Evolutionary conservation across 78 protist genomes (phyloP).

Genomic region (Guillardia theta): DNA sequence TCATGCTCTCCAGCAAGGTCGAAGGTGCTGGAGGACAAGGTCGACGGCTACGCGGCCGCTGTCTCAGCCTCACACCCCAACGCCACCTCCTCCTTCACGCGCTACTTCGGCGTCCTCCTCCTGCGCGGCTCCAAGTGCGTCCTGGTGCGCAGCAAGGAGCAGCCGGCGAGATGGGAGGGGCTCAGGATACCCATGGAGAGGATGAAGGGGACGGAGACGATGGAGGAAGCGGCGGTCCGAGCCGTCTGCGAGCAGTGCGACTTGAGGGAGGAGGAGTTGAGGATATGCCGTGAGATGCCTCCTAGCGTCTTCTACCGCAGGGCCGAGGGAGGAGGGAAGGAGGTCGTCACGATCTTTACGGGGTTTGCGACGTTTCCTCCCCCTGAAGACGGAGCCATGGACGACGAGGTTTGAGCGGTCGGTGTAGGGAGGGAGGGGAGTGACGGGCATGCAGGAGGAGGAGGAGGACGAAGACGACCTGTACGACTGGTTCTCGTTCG

Average conservation of each 20-base stretch:
- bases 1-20: too few relatives aligned
- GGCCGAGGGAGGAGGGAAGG: not conserved
- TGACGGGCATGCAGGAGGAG: not conserved
- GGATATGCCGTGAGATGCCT: not conserved
- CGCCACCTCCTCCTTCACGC: not conserved
- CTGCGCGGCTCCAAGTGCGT: not conserved
- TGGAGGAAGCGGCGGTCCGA: not conserved
- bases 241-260: not conserved
- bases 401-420: too few relatives aligned
- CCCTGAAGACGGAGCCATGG: not conserved
- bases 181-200: not conserved
- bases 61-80: not conserved
- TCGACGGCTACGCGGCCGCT: not conserved
- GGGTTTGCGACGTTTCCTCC: not conserved
- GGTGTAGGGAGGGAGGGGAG: not conserved
- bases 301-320: not conserved
- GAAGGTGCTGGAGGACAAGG: not conserved
- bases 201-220: not conserved
- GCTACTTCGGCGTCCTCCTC: not conserved
- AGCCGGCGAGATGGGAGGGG: not conserved
- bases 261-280: not conserved
- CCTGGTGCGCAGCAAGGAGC: not conserved
- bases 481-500: constrained; percentile 13
- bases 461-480: not conserved
- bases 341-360: not conserved